Evolutionary conservation across 805 yeast genomes (phyloP), one percentile per base, ranked within the genome.

Genomic region (Yarrowia hollandica): DNA sequence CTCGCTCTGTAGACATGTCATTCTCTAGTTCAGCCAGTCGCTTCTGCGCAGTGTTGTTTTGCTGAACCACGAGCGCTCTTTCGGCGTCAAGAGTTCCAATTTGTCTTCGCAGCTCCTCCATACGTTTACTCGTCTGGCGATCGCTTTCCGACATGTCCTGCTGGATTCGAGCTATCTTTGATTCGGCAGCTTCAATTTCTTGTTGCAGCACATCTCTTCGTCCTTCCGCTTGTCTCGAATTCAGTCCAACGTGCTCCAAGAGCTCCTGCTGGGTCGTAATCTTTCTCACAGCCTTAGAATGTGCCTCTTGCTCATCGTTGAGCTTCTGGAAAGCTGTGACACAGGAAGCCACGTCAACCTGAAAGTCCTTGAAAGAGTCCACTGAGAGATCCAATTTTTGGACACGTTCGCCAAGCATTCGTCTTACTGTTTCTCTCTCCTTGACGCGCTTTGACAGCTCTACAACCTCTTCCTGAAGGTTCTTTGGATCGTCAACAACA

Each of bases 281-380:
- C 12, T 25, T 23, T 2, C 35, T 6, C 1, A 14, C 28, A 10
- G 44, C 58, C 16, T 52, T 37, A 34, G 42, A 25, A 25, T 35
- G 42, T 2, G 34, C 44, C 14, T 25, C 44, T 38, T 35, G 58
- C 26, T 52, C 44, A 7, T 52, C 44, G 11, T 16, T 19, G 15
- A 35, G 26, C 19, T 52, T 37, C 25, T 37, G 42, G 26, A 52
- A 35, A 3, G 44, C 58, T 3, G 44, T 11, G 3, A 52, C 12
- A 28, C 58, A 52, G 19, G 58, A 52, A 12, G 25, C n/a, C 8
- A 52, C 42, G 44, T 52, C 58, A 18, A 52, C 58, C 25, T 52
- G 44, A 16, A 52, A 52, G 34, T 35, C 42, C 12, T 35, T 52
- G 44, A 52, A 52, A 19, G 58, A 25, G 16, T 52, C 58, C 26